Percentiles rank a stretch among this genome's conserved stretches.
Evolutionary conservation across 306 rosid species (phyloP).

Genomic region (Datisca glomerata): DNA sequence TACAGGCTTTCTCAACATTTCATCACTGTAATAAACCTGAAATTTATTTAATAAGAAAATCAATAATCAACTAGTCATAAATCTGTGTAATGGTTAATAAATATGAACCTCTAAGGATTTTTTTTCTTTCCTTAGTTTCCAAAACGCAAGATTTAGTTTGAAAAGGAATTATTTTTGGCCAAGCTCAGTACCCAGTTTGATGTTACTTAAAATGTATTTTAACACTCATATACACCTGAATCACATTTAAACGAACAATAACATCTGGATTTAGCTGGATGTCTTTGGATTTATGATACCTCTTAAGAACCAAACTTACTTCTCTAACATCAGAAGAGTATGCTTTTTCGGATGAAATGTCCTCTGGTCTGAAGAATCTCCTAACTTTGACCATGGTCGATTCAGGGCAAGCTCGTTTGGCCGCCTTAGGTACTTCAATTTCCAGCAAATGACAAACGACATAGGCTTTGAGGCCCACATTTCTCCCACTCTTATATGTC

Average conservation of each 20-base stretch:
- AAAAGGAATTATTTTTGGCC: too few species aligned
- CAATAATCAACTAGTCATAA: neutral
- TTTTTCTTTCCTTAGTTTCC: too few species aligned
- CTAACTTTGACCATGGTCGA: constrained; percentile 63
- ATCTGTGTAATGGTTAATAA: neutral
- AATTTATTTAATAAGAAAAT: neutral
- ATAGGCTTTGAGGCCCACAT: constrained; percentile 72
- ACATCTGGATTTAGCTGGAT: too few species aligned
- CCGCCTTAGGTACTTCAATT: constrained; percentile 35
- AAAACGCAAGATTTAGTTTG: too few species aligned
- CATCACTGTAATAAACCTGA: constrained; percentile 43
- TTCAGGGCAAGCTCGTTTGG: constrained; percentile 26
- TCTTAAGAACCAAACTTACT: constrained; percentile 14
- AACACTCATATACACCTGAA: too few species aligned
- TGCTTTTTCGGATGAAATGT: constrained; percentile 59
- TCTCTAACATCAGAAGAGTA: constrained; percentile 41
- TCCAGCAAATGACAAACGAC: constrained; percentile 75
- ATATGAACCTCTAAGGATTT: too few species aligned
- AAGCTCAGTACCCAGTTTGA: too few species aligned
- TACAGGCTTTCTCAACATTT: constrained; percentile 11
- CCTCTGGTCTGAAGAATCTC: constrained; percentile 89
- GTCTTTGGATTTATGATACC: too few species aligned
- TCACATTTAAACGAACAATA: too few species aligned
- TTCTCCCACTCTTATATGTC: constrained; percentile 64
- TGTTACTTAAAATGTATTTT: too few species aligned